Conservation (phyloP, 768 basidiomycete species). For the Mycena pura region DNA sequence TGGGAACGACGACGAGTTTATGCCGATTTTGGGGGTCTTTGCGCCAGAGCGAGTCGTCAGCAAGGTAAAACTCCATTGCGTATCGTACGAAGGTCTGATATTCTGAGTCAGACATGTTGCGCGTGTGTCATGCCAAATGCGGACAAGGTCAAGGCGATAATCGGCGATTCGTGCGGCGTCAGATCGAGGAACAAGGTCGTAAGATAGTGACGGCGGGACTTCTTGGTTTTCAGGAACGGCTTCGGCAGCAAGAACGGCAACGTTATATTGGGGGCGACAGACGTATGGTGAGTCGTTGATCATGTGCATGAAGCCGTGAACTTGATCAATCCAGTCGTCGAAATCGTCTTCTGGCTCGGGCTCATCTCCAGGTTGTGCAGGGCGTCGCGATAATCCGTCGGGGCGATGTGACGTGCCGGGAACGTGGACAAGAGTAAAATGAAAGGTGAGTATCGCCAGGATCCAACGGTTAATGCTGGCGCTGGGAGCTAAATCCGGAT, state of each 20-base stretch:
- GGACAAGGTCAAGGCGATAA: conserved; percentile 8
- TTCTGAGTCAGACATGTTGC: conserved; percentile 12
- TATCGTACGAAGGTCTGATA: conserved; percentile 26
- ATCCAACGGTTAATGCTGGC: conserved; percentile 36
- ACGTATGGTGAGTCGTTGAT: conserved; percentile 5
- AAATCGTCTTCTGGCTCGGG: conserved; percentile 9
- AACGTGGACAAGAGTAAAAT: conserved; percentile 40
- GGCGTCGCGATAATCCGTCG: conserved; percentile 37
- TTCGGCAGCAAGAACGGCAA: not conserved
- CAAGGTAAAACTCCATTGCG: conserved; percentile 31
- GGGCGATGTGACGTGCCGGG: conserved; percentile 30
- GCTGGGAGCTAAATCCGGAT: conserved; percentile 33
- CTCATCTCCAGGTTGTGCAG: conserved; percentile 23
- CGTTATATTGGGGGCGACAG: not conserved
- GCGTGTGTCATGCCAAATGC: conserved; percentile 12
- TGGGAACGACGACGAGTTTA: conserved; percentile 28
- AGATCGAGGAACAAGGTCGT: not conserved
- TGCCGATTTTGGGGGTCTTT: conserved; percentile 27
- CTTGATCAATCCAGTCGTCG: conserved; percentile 23
- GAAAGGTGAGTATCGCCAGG: conserved; percentile 34
- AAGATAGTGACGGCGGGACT: not conserved
- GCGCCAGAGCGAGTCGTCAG: too few species aligned
- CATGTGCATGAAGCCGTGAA: conserved; percentile 27
- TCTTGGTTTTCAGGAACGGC: not conserved
- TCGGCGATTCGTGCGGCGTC: not conserved